phyloP scores from a whole-genome alignment of 257 asterid species.

The Fraxinus cuspidata region DNA sequence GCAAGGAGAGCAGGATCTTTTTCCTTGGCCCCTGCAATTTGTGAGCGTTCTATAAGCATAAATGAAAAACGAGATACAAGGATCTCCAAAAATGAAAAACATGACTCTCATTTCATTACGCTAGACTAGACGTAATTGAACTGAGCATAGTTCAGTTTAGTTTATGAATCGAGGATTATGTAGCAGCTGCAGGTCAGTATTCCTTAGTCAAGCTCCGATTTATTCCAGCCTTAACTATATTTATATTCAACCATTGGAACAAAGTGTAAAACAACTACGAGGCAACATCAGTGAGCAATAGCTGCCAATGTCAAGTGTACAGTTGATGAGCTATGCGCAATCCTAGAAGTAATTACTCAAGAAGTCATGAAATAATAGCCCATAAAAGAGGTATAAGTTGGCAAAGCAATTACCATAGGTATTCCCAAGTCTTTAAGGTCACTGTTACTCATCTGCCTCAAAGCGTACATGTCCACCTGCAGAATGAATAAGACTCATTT shows the following conservation, averaged over 20 bases:
- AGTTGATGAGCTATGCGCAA: neutral
- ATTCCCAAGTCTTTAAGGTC: constrained; percentile 92
- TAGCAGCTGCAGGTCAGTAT: neutral
- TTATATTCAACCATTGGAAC: neutral
- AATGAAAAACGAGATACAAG: neutral
- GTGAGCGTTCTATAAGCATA: constrained; percentile 3
- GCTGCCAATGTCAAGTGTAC: neutral
- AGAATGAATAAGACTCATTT: constrained; percentile 28
- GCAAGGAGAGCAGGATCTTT: constrained; percentile 66
- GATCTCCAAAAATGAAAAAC: neutral
- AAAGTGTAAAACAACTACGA: neutral
- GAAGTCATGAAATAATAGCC: constrained; percentile 3
- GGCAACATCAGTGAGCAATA: neutral
- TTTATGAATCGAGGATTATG: neutral
- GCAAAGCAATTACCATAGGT: constrained; percentile 72
- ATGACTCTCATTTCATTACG: neutral
- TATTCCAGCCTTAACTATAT: neutral
- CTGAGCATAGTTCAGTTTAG: neutral
- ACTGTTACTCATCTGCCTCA: constrained; percentile 84
- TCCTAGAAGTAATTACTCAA: constrained; percentile 10
- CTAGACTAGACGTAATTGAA: neutral
- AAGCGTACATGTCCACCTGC: constrained; percentile 91
- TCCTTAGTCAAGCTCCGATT: neutral
- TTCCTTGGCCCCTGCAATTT: constrained; percentile 86
- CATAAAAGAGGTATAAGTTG: constrained; percentile 5